Conservation (phyloP, 129 eudicot genomes). For the Ambrosia trifida region DNA sequence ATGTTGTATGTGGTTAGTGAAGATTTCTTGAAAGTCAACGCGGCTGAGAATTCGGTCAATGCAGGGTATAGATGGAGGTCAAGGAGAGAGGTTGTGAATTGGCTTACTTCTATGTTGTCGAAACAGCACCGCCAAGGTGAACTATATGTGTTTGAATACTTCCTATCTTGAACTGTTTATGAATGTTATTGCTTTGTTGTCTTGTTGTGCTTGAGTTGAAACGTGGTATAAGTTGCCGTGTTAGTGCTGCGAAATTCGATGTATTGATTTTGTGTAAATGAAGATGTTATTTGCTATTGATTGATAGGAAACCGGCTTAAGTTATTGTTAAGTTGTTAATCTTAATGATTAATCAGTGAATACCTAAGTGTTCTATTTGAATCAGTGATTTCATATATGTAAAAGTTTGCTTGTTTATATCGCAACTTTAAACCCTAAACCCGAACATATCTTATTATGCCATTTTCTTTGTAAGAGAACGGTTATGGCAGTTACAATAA, state of each 20-base stretch:
- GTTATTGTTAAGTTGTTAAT: not conserved
- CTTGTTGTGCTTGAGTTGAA: constrained; percentile 19
- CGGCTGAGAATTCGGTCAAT: constrained; percentile 59
- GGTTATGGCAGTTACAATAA: constrained; percentile 2
- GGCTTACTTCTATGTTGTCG: constrained; percentile 97
- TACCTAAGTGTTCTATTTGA: too few species aligned
- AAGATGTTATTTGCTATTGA: not conserved
- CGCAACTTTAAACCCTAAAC: not conserved
- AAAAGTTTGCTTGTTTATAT: not conserved
- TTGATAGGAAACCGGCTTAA: constrained; percentile 6
- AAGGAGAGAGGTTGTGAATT: constrained; percentile 97
- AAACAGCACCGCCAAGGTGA: constrained; percentile 79
- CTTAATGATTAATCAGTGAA: not conserved
- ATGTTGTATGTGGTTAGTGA: constrained; percentile 98
- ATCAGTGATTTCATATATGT: not conserved
- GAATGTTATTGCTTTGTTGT: not conserved
- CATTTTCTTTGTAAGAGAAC: not conserved
- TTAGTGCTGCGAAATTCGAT: not conserved
- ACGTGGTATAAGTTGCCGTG: constrained; percentile 5
- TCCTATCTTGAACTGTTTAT: not conserved
- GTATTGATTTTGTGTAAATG: not conserved
- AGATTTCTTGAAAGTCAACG: constrained; percentile 76
- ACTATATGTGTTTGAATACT: not conserved
- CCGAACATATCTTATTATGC: not conserved
- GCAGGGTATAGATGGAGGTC: constrained; percentile 99